Base-by-base conservation (phyloP, 768 basidiomycete genomes). In the Psilocybe cubensis region DNA sequence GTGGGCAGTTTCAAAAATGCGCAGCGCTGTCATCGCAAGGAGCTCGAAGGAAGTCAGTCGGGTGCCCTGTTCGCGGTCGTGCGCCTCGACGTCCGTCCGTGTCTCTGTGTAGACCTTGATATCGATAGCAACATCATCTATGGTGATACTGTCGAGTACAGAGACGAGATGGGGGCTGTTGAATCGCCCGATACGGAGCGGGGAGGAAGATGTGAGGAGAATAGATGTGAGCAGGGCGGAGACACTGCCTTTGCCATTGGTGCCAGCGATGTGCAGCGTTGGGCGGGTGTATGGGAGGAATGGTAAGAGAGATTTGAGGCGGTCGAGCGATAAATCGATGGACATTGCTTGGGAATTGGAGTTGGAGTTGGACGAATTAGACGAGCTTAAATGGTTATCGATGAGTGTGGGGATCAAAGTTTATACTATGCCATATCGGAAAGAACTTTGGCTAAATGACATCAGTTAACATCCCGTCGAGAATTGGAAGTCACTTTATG, bases 211-310 rank as follows among this genome's bases (percentile, higher is more conserved):
- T 4, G 79, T 72, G 4, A 69, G 67, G 7, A 98, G 74, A 64
- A 93, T 89, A 41, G 92, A 92, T 0, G 92, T 84, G 10, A 97
- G 70, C 31, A 94, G 77, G 4, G 89, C 88, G 1, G 94, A 87
- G 11, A 96, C 93, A 63, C 92, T 96, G 31, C 97, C 97, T 72
- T 98, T 99, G 8, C 96, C 96, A 72, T 99, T 98, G 0, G 97
- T 99, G 0, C 97, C 97, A 7, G 94, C 87, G 56, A 98, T 82
- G 67, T 99, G 97, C 31, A 92, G 78, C 0, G 94, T 93, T 0
- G 94, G 96, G 2, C 92, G 82, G 0, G 79, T 84, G 66, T 91
- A 89, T 0, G 77, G 72, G 4, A 96, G 73, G 63, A 79, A 65
- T 2, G 69, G 56, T 29, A 88, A 79, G 0, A 94, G 77, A 3